phyloP scores from a whole-genome alignment of 345 rosid species.

The Corchorus olitorius region DNA sequence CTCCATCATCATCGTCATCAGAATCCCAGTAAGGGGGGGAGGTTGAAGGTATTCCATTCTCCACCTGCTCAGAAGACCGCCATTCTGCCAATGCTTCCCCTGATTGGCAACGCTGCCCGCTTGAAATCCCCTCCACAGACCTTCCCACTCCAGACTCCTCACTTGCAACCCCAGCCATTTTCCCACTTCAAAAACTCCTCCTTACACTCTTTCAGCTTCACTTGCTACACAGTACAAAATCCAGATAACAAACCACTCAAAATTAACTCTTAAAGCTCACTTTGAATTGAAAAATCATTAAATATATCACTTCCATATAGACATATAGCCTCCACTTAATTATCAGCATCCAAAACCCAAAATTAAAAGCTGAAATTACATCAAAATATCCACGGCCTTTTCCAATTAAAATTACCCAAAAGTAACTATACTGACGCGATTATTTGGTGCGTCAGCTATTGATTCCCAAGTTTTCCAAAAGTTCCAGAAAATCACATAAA shows the following conservation, averaged over 20 bases:
- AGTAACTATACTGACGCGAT: not conserved
- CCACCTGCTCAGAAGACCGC: slow-evolving; percentile 94
- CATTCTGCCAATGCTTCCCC: slow-evolving; percentile 89
- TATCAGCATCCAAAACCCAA: not conserved
- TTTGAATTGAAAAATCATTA: not conserved
- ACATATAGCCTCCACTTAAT: not conserved
- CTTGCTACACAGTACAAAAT: slow-evolving; percentile 26
- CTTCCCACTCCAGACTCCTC: slow-evolving; percentile 76
- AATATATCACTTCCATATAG: not conserved
- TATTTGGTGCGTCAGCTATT: not conserved
- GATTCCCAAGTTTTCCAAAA: not conserved
- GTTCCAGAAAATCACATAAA: not conserved
- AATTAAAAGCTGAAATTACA: slow-evolving; percentile 3
- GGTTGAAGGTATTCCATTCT: slow-evolving; percentile 83
- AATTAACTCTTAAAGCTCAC: slow-evolving; percentile 21
- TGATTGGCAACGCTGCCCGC: slow-evolving; percentile 58
- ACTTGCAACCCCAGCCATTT: slow-evolving; percentile 65
- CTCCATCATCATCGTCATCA: slow-evolving; percentile 77
- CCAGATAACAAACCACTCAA: slow-evolving; percentile 10
- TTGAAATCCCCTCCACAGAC: slow-evolving; percentile 64
- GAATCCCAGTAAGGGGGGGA: slow-evolving; percentile 91
- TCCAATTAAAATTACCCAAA: not conserved
- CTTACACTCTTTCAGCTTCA: slow-evolving; percentile 35
- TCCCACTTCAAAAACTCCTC: slow-evolving; percentile 43
- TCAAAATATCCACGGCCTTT: not conserved